A percentile compares a stretch with the other conserved stretches of the same genome.
Conservation (phyloP, 1,284 basidiomycete species). For the Cutaneotrichosporon dermatis region DNA sequence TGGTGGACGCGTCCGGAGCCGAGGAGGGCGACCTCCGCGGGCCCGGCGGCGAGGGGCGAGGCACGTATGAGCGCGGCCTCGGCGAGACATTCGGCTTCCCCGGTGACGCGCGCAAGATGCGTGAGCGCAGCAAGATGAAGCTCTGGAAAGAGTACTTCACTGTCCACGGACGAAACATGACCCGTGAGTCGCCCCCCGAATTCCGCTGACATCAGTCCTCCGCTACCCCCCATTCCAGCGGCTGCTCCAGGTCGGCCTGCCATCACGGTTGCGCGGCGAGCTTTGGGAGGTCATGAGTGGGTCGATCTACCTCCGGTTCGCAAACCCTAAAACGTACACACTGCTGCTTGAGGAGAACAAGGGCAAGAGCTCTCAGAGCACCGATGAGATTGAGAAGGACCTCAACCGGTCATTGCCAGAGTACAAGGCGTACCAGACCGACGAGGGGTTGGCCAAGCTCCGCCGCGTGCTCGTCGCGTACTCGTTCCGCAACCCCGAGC, state of each 20-base stretch:
- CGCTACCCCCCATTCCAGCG: conserved; percentile 96
- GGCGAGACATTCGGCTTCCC: conserved; percentile 87
- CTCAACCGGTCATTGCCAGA: conserved; percentile 90
- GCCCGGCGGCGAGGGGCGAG: conserved; percentile 51
- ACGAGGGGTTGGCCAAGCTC: conserved; percentile 77
- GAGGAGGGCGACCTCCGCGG: conserved; percentile 55
- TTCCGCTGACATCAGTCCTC: conserved; percentile 61
- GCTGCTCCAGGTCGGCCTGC: conserved; percentile 93
- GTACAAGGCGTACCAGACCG: conserved; percentile 87
- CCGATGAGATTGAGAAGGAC: conserved; percentile 99
- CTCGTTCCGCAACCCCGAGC: conserved; percentile 92
- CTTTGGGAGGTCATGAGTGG: conserved; percentile 98
- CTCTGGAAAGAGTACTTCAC: conserved; percentile 88
- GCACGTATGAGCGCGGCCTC: conserved; percentile 71
- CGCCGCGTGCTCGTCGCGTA: conserved; percentile 92
- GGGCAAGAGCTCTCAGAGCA: conserved; percentile 78
- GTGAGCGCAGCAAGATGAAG: conserved; percentile 96
- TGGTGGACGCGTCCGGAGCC: conserved; percentile 17
- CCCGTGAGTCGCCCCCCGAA: conserved; percentile 26
- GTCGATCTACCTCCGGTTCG: conserved; percentile 84
- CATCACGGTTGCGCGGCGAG: conserved; percentile 90
- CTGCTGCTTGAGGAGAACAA: conserved; percentile 71
- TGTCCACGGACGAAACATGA: conserved; percentile 49
- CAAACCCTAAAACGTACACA: conserved; percentile 81
- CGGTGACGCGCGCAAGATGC: conserved; percentile 88